Evolutionary conservation across 2,329 filamentous ascomycete species (phyloP), one percentile per base, ranked within the genome.

Genomic region (Neodidymelliopsis sp.): DNA sequence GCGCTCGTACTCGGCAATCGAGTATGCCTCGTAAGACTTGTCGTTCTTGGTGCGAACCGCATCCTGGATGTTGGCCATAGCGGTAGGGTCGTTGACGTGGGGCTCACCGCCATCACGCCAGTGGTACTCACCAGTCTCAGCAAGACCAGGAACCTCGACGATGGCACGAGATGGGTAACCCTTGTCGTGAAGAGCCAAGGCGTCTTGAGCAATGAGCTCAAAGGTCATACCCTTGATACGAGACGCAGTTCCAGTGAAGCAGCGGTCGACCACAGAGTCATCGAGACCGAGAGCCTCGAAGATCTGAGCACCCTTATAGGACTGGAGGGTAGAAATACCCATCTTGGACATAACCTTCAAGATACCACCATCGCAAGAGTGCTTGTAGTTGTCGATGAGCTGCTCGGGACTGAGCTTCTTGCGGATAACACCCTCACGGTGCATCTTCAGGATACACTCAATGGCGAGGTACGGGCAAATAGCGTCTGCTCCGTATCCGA

Each of bases 271-370:
- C 35, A 97, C 92, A 15, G 83, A 82, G 72, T 96, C 92, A 67
- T 97, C 92, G 24, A 97, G 86, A 75, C 93, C 93, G 31, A 97
- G 87, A 37, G 92, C 91, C 73, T 97, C 93, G 63, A 97, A 97
- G 58, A 97, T 97, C 78, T 97, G 93, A 46, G 93, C 93, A 69
- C 93, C 93, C 81, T 97, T 97, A 81, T 97, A 97, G 61, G 89
- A 93, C 68, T 93, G 91, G 34, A 97, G 81, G 23, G 93, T 97
- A 6, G 93, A 97, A 58, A 97, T 97, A 79, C 93, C 93, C 93
- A 97, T 97, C 81, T 97, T 97, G 74, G 89, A 94, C 93, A 97
- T 97, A 72, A 97, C 93, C 77, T 97, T 97, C 57, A 97, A 81
- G 57, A 97, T 96, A 78, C 93, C 93, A 68, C 93, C 93, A 62